Evolutionary conservation across 441 rosid genomes (phyloP).

Genomic region (Croton laevigatus): DNA sequence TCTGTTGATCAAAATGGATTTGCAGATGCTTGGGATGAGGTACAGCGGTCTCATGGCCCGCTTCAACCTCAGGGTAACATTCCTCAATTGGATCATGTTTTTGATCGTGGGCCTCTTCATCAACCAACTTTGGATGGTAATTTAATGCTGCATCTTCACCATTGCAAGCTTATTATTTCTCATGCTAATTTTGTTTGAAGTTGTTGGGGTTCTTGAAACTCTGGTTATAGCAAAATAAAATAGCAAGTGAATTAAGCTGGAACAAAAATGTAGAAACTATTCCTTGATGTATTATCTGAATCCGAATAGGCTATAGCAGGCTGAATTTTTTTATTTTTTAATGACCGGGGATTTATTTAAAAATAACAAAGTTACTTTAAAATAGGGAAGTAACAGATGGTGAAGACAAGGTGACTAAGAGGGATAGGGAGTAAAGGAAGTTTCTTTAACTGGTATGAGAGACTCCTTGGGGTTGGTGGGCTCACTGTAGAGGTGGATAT

Average conservation of each 20-base stretch:
- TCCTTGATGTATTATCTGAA: neutral
- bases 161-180: neutral
- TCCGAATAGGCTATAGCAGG: neutral
- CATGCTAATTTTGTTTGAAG: neutral
- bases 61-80: conserved; percentile 28
- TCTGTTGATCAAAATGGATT: conserved; percentile 67
- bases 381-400: neutral
- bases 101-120: conserved; percentile 35
- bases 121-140: conserved; percentile 71
- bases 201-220: neutral
- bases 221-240: neutral
- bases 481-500: neutral
- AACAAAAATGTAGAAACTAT: neutral
- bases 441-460: neutral
- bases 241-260: neutral
- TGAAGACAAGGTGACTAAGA: neutral
- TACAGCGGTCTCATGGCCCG: conserved; percentile 34
- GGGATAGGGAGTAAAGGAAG: neutral
- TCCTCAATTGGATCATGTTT: conserved; percentile 38
- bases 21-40: conserved; percentile 80
- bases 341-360: neutral
- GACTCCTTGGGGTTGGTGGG: neutral
- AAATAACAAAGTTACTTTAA: neutral
- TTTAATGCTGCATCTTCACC: conserved; percentile 6
- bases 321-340: neutral